Conservation (phyloP, 768 basidiomycete species). For the Ramaria rubella region DNA sequence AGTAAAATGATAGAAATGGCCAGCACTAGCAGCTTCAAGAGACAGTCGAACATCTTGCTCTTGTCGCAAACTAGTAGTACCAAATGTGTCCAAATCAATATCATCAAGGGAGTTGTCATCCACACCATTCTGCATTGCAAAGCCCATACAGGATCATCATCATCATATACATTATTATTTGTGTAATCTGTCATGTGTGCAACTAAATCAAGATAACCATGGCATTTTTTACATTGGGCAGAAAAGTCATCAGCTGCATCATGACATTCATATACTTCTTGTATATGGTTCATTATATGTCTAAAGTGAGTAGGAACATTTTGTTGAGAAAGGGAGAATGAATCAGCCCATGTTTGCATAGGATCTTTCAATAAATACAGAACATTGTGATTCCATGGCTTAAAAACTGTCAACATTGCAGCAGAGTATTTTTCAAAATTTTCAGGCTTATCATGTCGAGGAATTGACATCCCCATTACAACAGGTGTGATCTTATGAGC, state of each 20-base stretch:
- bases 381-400: not conserved
- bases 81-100: not conserved
- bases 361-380: not conserved
- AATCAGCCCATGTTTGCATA: not conserved
- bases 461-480: not conserved
- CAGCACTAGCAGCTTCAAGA: not conserved
- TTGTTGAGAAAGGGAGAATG: not conserved
- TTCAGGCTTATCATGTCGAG: not conserved
- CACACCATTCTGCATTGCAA: not conserved
- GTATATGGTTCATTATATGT: not conserved
- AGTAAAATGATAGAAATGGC: not conserved
- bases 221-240: not conserved
- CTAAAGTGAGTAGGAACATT: not conserved
- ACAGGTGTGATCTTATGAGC: not conserved
- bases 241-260: constrained; percentile 2
- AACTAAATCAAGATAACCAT: not conserved
- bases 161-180: not conserved
- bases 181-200: not conserved
- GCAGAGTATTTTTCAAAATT: not conserved
- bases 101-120: not conserved
- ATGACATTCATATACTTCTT: not conserved
- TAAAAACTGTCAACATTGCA: not conserved
- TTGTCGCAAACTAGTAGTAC: not conserved
- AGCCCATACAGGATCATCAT: not conserved
- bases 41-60: not conserved